Percentiles rank a stretch among this genome's conserved stretches.
These are phyloP conservation scores for Canavalia ensiformis DNA, from an alignment of 306 rosid genomes.

Conservation along the genomic window DNA sequence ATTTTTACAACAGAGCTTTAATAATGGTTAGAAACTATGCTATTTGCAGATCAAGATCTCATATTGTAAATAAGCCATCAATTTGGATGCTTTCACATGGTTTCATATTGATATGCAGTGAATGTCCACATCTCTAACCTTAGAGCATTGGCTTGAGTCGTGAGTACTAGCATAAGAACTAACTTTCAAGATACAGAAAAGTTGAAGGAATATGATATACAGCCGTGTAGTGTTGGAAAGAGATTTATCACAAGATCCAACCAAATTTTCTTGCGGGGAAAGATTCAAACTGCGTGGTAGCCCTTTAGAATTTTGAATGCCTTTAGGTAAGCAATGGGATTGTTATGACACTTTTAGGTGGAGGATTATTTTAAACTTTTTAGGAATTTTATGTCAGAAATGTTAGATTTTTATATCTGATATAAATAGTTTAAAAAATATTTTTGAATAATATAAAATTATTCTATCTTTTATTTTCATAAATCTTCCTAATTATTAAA, in stretches of 20 bases:
- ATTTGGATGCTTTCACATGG: neutral
- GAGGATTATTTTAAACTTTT: neutral
- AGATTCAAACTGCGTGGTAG: neutral
- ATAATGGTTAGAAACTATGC: neutral
- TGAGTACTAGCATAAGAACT: neutral
- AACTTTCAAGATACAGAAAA: neutral
- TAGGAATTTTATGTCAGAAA: too few relatives aligned
- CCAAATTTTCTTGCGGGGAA: conserved; percentile 9
- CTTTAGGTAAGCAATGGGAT: neutral
- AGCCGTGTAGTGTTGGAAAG: neutral
- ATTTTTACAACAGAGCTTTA: neutral
- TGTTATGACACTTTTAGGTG: neutral
- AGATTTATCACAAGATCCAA: conserved; percentile 12
- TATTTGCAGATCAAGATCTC: conserved; percentile 21
- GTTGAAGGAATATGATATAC: neutral
- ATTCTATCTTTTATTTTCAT: too few relatives aligned
- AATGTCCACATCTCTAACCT: neutral
- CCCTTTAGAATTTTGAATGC: neutral
- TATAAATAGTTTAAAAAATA: too few relatives aligned
- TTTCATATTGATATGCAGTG: neutral
- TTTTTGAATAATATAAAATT: too few relatives aligned
- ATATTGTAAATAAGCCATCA: neutral
- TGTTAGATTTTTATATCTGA: too few relatives aligned
- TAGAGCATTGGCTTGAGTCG: neutral
- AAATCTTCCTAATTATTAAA: too few relatives aligned